Conservation (phyloP, 192 early-diverging fungal species). For the Cetraspora pellucida region DNA sequence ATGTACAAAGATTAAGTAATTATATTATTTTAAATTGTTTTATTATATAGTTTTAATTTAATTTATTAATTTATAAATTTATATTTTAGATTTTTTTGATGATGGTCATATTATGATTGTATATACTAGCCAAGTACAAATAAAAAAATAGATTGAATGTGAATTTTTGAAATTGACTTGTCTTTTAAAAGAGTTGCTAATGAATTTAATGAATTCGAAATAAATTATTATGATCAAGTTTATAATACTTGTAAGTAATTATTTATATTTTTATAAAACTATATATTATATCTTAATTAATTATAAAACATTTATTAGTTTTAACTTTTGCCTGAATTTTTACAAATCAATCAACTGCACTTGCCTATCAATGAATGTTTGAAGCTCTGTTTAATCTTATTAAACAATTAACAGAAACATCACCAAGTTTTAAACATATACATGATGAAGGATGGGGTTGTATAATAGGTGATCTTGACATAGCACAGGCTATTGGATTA, state of each 20-base stretch:
- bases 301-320: neutral
- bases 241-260: neutral
- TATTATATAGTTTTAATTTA: no score
- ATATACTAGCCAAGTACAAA: no score
- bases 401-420: neutral
- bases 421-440: neutral
- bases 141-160: no score
- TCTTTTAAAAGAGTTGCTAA: neutral
- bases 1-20: no score
- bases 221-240: neutral
- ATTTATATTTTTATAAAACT: neutral
- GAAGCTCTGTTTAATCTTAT: neutral
- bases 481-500: neutral
- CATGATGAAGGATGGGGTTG: neutral
- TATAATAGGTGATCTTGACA: neutral
- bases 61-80: no score
- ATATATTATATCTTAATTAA: neutral
- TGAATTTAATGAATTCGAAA: constrained; percentile 1
- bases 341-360: neutral
- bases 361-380: constrained; percentile 1
- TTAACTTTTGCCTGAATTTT: constrained; percentile 1
- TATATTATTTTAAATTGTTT: no score
- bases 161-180: no score
- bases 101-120: no score
- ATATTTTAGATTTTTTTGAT: no score